A percentile compares a stretch with the other conserved stretches of the same genome.
These are phyloP conservation scores for Spergularia marina DNA, from an alignment of 148 eudicot species.

Conservation along the genomic window DNA sequence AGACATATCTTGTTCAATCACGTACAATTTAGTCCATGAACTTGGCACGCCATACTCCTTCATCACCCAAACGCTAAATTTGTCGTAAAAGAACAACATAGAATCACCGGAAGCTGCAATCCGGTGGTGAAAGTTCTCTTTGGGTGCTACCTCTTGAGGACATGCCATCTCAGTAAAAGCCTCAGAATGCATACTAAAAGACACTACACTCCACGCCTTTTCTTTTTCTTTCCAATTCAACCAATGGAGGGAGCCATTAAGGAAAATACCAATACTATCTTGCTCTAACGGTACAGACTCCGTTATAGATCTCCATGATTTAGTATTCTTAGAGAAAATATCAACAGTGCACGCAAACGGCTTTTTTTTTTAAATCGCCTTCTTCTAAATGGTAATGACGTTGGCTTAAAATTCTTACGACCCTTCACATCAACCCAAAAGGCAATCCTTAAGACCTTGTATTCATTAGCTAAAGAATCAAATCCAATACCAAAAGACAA, in stretches of 20 bases:
- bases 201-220: background rate
- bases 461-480: background rate
- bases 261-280: background rate
- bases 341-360: background rate
- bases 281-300: background rate
- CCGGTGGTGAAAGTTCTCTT: background rate
- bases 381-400: no score
- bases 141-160: background rate
- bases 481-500: background rate
- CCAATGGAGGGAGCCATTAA: background rate
- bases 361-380: background rate
- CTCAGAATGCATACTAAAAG: background rate
- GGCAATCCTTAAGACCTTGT: background rate
- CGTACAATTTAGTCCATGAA: background rate
- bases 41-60: background rate
- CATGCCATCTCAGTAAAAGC: background rate
- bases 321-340: background rate
- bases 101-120: background rate
- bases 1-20: background rate
- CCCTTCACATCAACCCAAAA: no score
- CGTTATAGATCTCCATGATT: background rate
- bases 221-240: background rate
- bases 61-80: background rate
- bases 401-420: background rate
- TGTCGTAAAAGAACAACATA: background rate